phyloP scores from a whole-genome alignment of 1,284 basidiomycete species.

The Cutaneotrichosporon dermatis region DNA sequence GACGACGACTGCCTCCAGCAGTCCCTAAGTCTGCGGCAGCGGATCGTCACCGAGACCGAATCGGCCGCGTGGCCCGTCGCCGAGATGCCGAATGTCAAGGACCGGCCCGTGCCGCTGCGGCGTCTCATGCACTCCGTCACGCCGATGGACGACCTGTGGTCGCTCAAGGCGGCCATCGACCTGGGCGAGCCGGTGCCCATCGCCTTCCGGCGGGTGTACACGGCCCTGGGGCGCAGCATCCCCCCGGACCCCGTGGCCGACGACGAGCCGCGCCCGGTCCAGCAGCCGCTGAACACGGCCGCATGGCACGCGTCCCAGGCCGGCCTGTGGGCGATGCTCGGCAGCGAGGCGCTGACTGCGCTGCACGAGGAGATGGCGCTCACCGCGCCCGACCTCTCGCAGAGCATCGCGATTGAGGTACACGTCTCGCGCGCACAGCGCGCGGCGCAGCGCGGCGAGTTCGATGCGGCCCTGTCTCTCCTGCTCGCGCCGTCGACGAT shows the following conservation, averaged over 20 bases:
- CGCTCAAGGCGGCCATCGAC: conserved; percentile 40
- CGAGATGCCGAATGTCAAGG: conserved; percentile 21
- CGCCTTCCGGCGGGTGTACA: conserved; percentile 37
- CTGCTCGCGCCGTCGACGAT: conserved; percentile 24
- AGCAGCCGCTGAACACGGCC: conserved; percentile 19
- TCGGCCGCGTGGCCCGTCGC: conserved; percentile 12
- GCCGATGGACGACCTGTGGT: conserved; percentile 45
- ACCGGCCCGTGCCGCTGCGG: conserved; percentile 18
- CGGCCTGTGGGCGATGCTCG: conserved; percentile 36
- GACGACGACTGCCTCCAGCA: conserved; percentile 42
- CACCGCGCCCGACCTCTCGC: conserved; percentile 4
- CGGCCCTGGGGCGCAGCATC: conserved; percentile 22
- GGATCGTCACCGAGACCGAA: conserved; percentile 25
- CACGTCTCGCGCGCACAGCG: conserved; percentile 17
- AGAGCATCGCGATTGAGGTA: conserved; percentile 8
- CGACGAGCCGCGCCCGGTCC: conserved; percentile 4
- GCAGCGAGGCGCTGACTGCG: conserved; percentile 27
- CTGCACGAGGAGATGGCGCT: conserved; percentile 25
- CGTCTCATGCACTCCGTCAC: conserved; percentile 23
- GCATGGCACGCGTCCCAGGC: conserved; percentile 41
- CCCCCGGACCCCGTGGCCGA: not conserved
- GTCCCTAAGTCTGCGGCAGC: conserved; percentile 35
- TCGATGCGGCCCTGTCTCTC: conserved; percentile 31
- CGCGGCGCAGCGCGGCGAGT: conserved; percentile 20
- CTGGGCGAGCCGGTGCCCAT: conserved; percentile 43